Evolutionary conservation across 495 filamentous ascomycete species (phyloP).

Genomic region (Tuber umbilicatum): DNA sequence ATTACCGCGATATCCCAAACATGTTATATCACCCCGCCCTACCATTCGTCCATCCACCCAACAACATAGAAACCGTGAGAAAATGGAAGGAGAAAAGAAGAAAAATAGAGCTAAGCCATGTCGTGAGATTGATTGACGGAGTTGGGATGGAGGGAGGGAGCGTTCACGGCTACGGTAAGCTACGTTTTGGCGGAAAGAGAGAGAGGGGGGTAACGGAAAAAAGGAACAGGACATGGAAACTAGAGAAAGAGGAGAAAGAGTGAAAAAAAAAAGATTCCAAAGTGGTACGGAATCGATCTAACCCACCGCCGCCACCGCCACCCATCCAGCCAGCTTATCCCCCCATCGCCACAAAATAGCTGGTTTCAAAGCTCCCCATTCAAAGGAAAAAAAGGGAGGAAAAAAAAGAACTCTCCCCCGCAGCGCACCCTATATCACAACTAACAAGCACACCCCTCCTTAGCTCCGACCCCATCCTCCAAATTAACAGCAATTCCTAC

Average conservation of each 20-base stretch:
- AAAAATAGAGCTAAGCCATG: conserved; percentile 13
- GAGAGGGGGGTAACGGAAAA: neutral
- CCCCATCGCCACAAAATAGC: neutral
- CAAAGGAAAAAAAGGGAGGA: conserved; percentile 1
- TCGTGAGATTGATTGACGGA: neutral
- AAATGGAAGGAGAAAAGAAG: neutral
- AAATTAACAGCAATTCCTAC: conserved; percentile 60
- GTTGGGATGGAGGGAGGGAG: neutral
- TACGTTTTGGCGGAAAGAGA: neutral
- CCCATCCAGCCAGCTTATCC: neutral
- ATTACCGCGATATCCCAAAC: conserved; percentile 4
- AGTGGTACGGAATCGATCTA: conserved; percentile 1
- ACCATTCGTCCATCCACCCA: neutral
- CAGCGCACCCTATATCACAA: neutral
- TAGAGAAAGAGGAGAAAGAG: neutral
- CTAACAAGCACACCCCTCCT: conserved; percentile 90
- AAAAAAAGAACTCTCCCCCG: neutral
- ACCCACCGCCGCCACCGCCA: neutral
- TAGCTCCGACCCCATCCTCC: conserved; percentile 54
- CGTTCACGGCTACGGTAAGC: neutral
- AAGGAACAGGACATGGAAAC: neutral
- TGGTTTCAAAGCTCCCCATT: conserved; percentile 7
- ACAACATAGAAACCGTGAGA: conserved; percentile 13
- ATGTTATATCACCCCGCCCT: neutral
- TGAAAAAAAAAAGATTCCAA: neutral